Evolutionary conservation across 2,329 filamentous ascomycete species (phyloP).

Genomic region (Blastomyces emzantsi): DNA sequence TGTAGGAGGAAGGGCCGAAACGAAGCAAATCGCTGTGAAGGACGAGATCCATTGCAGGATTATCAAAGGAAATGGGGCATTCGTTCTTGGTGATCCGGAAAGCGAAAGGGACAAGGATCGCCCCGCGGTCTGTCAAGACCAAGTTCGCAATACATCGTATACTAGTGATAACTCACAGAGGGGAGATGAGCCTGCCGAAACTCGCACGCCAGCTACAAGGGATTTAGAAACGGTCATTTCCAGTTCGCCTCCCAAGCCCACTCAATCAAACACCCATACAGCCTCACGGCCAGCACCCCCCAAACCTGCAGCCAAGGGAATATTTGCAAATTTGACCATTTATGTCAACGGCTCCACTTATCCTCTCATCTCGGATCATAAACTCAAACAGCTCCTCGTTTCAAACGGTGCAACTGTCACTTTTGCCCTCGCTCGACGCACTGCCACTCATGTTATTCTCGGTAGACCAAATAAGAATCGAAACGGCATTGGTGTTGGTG

Average conservation of each 20-base stretch:
- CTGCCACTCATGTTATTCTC: conserved; percentile 79
- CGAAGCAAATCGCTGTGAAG: conserved; percentile 12
- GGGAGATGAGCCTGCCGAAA: not conserved
- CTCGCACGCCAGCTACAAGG: not conserved
- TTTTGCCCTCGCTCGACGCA: conserved; percentile 59
- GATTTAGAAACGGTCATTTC: not conserved
- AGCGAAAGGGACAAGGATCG: not conserved
- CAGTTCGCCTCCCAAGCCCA: conserved; percentile 2
- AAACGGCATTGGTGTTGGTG: conserved; percentile 48
- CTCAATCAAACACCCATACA: not conserved
- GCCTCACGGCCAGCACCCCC: conserved; percentile 17
- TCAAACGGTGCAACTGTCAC: conserved; percentile 65
- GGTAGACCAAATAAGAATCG: conserved; percentile 45
- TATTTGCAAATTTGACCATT: conserved; percentile 65
- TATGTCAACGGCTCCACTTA: conserved; percentile 84
- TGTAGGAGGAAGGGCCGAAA: conserved; percentile 17
- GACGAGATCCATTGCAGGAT: not conserved
- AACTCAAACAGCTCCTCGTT: conserved; percentile 66
- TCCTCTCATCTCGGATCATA: conserved; percentile 75
- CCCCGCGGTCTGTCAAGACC: not conserved
- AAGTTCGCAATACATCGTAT: not conserved
- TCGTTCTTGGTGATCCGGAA: not conserved
- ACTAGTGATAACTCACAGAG: not conserved
- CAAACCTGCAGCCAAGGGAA: conserved; percentile 22
- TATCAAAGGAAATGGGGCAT: conserved; percentile 13